phyloP scores from a whole-genome alignment of 768 basidiomycete genomes.

The Chiua virens region DNA sequence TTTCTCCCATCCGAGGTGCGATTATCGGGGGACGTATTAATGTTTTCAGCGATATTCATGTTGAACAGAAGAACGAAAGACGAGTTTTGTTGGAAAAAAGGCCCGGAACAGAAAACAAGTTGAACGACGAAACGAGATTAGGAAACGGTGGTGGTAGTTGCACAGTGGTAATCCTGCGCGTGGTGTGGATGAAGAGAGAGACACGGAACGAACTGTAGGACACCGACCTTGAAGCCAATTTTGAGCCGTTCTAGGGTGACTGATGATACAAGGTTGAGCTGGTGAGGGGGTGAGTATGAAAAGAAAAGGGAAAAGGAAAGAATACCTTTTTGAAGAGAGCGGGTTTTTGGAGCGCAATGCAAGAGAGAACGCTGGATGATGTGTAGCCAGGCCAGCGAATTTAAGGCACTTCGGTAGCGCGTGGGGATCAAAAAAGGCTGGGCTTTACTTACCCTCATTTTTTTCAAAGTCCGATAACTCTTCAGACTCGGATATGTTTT shows the following conservation, averaged over 20 bases:
- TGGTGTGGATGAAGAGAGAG: conserved; percentile 23
- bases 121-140: conserved; percentile 49
- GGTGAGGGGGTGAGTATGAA: too few species aligned
- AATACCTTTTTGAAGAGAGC: conserved; percentile 46
- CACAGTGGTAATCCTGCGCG: conserved; percentile 61
- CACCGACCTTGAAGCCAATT: conserved; percentile 67
- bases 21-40: conserved; percentile 74
- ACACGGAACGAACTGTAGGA: conserved; percentile 15
- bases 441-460: conserved; percentile 31
- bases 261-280: conserved; percentile 66
- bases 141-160: conserved; percentile 58
- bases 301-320: conserved; percentile 18
- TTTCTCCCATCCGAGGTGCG: conserved; percentile 69
- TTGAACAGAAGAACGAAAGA: conserved; percentile 42
- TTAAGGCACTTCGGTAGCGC: conserved; percentile 42
- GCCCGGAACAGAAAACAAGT: conserved; percentile 55
- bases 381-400: conserved; percentile 36
- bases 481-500: conserved; percentile 15
- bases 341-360: conserved; percentile 27
- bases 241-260: conserved; percentile 74
- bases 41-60: conserved; percentile 75
- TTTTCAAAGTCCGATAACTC: conserved; percentile 35
- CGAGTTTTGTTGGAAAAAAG: conserved; percentile 52
- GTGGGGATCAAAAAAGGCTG: conserved; percentile 39
- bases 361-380: conserved; percentile 31